Evolutionary conservation across 176 grass and related monocot species (phyloP).

Genomic region (Lolium perenne): DNA sequence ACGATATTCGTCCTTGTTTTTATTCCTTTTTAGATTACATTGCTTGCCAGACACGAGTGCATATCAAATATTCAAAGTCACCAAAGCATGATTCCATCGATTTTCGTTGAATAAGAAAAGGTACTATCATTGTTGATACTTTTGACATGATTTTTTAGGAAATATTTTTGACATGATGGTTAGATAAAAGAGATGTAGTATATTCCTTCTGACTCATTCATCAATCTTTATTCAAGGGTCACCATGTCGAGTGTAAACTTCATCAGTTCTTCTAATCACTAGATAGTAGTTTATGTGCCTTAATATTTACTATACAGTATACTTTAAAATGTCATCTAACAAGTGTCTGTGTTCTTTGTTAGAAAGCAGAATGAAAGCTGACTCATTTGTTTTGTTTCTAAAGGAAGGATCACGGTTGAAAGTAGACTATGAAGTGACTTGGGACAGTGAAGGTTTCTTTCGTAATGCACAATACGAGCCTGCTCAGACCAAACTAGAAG

Average conservation of each 20-base stretch:
- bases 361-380: conserved; percentile 31
- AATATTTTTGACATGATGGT: conserved; percentile 17
- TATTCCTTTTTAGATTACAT: conserved; percentile 9
- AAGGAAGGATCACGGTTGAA: conserved; percentile 88
- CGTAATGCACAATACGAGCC: conserved; percentile 53
- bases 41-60: not conserved
- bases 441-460: conserved; percentile 81
- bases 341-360: conserved; percentile 28
- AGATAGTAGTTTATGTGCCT: not conserved
- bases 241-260: not conserved
- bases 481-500: conserved; percentile 43
- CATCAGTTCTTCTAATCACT: not conserved
- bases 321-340: not conserved
- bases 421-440: conserved; percentile 91
- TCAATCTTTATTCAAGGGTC: not conserved
- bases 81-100: not conserved
- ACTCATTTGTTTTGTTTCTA: conserved; percentile 44
- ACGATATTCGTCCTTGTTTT: not conserved
- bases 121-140: not conserved
- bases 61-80: not conserved
- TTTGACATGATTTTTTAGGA: conserved; percentile 12
- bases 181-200: conserved; percentile 4
- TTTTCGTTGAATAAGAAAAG: not conserved
- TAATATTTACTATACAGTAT: not conserved
- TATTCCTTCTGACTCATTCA: not conserved